Evolutionary conservation across 2,329 filamentous ascomycete genomes (phyloP), one percentile per base, ranked within the genome.

Genomic region (Aulographum hederae): DNA sequence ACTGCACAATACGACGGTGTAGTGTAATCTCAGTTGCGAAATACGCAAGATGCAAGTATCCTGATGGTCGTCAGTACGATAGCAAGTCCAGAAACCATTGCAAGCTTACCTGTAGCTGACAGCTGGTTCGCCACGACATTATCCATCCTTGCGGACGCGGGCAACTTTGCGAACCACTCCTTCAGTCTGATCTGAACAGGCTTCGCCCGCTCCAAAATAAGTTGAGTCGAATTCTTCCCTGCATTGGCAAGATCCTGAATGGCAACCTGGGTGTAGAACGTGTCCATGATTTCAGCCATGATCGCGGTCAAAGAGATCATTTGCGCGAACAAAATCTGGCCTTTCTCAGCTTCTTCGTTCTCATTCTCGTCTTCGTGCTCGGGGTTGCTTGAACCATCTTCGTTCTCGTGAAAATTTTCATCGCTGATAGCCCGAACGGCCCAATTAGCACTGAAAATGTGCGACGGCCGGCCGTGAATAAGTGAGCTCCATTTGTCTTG

Each of bases 11-110:
- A 14, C 36, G 35, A 5, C 36, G 36, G 15, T 38, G 36, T 4
- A 94, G 74, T 0, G 80, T 89, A 46, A 94, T 94, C 55, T 94
- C 85, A 3, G 82, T 82, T 2, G 85, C 84, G 46, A 92, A 93
- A 55, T 94, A 94, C 32, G 78, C 82, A 31, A 94, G 67, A 51
- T 94, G 85, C 8, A 94, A 67, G 46, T 84, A 86, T 12, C 59
- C 58, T 33, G 44, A 31, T 13, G n/a, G n/a, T n/a, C n/a, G n/a
- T n/a, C n/a, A n/a, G n/a, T n/a, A n/a, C n/a, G n/a, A n/a, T 19
- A n/a, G n/a, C n/a, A n/a, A n/a, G n/a, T n/a, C n/a, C n/a, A n/a
- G n/a, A n/a, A n/a, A n/a, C n/a, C n/a, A 20, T 28, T 17, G 19
- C 17, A 31, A 36, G 28, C 43, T 38, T 46, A 53, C 51, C 54